Conservation (phyloP, 2,329 filamentous ascomycete species). For the Mariannaea sp. region DNA sequence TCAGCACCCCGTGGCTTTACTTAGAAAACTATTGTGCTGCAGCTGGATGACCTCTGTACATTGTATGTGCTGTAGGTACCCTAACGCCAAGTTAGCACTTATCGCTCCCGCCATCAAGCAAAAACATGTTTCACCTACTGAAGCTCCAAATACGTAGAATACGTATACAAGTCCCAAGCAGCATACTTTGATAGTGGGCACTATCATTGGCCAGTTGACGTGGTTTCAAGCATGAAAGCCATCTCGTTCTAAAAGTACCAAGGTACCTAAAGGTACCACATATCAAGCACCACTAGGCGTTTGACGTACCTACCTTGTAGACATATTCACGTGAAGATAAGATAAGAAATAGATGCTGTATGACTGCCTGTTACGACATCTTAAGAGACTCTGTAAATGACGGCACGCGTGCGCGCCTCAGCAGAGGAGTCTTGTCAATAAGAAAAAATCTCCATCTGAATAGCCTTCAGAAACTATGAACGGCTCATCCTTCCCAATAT, state of each 20-base stretch:
- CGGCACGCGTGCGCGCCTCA: constrained; percentile 23
- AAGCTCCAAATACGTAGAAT: too few species aligned
- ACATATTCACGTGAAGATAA: constrained; percentile 42
- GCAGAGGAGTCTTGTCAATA: constrained; percentile 6
- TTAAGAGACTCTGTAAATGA: constrained; percentile 20
- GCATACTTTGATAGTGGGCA: too few species aligned
- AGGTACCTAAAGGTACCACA: not conserved
- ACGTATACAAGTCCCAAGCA: too few species aligned
- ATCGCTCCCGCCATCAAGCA: too few species aligned
- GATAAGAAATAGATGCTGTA: constrained; percentile 31
- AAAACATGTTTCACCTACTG: too few species aligned
- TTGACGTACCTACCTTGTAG: not conserved
- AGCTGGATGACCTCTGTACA: too few species aligned
- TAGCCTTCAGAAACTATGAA: constrained; percentile 38
- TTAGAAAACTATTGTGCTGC: too few species aligned
- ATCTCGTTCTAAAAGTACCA: not conserved
- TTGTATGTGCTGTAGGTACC: too few species aligned
- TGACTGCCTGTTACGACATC: constrained; percentile 18
- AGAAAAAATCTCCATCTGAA: not conserved
- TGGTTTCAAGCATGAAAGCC: too few species aligned
- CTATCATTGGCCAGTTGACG: too few species aligned
- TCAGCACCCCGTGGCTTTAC: too few species aligned
- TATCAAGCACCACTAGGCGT: not conserved
- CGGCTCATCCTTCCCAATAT: constrained; percentile 41
- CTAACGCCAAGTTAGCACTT: too few species aligned